Conservation (phyloP, 805 yeast genomes). For the Zygotorulaspora sp. region DNA sequence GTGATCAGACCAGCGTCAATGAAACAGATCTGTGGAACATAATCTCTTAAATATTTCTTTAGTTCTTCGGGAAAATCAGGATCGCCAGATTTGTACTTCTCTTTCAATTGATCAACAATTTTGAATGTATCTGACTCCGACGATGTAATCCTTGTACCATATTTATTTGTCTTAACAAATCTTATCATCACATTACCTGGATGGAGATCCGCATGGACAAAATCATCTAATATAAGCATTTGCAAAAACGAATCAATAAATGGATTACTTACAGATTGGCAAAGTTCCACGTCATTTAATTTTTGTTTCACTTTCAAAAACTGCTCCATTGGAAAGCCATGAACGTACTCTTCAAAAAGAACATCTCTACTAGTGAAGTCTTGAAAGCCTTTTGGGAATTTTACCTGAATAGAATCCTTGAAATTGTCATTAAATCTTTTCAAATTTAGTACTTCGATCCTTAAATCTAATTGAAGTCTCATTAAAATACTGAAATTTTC, state of each 20-base stretch:
- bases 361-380: constrained; percentile 63
- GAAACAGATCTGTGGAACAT: constrained; percentile 80
- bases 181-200: constrained; percentile 91
- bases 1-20: constrained; percentile 94
- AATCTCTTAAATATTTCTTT: constrained; percentile 52
- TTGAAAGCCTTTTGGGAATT: constrained; percentile 75
- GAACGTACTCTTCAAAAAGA: constrained; percentile 78
- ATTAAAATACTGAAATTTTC: constrained; percentile 80
- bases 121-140: constrained; percentile 24
- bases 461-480: constrained; percentile 81
- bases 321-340: constrained; percentile 77
- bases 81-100: constrained; percentile 17
- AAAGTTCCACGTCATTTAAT: constrained; percentile 38
- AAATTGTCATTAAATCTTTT: constrained; percentile 69
- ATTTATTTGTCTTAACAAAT: constrained; percentile 48
- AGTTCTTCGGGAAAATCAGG: constrained; percentile 38
- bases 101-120: constrained; percentile 17
- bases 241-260: constrained; percentile 87
- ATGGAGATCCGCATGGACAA: constrained; percentile 93
- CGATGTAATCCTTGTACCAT: constrained; percentile 30
- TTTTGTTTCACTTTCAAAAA: constrained; percentile 47
- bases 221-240: constrained; percentile 89
- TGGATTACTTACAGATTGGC: constrained; percentile 69
- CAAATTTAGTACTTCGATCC: constrained; percentile 85
- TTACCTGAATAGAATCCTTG: constrained; percentile 50